Base-by-base conservation (phyloP, 768 basidiomycete genomes). In the Rhizopogon vinicolor region DNA sequence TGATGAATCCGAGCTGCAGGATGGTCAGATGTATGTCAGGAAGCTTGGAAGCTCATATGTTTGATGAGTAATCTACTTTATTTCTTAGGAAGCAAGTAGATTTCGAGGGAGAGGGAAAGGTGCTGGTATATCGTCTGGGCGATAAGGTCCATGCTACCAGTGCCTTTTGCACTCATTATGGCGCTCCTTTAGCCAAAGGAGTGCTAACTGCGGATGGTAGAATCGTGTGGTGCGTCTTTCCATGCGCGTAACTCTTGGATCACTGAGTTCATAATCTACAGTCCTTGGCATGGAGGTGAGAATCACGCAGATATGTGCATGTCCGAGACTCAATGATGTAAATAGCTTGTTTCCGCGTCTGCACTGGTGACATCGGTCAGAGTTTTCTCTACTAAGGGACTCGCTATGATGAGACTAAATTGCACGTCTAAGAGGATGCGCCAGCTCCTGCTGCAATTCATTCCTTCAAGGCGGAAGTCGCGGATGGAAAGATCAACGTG, bases 91-190 rank as follows among this genome's bases (percentile, higher is more conserved):
- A 93, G 70, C 82, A 93, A 65, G 87, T 94, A 39, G 74, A 77
- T 6, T 93, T 94, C 64, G 86, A 82, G 39, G 78, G 84, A 18
- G 87, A 81, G 41, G 78, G 85, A 16, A 90, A 89, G 71, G 85
- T 96, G 42, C 74, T 94, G 10, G 68, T 94, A 10, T 87, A 87
- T 52, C 84, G 86, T 50, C 69, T 94, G 16, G 87, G 86, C 29
- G 85, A 87, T 62, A 81, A 86, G 60, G 73, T 92, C 1, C 78
- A 88, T 60, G 89, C 91, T 6, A 93, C 88, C 0, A 86, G 84
- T 57, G 89, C 89, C 2, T 88, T 82, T 70, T 96, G 93, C 71
- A 94, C 92, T 2, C 93, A 96, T 68, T 95, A 93, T 65, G 93
- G 93, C 10, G 93, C 93, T 3, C 91, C 92, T 1, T 77, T 95